phyloP scores from a whole-genome alignment of 495 filamentous ascomycete species.

The Xylaria curta region DNA sequence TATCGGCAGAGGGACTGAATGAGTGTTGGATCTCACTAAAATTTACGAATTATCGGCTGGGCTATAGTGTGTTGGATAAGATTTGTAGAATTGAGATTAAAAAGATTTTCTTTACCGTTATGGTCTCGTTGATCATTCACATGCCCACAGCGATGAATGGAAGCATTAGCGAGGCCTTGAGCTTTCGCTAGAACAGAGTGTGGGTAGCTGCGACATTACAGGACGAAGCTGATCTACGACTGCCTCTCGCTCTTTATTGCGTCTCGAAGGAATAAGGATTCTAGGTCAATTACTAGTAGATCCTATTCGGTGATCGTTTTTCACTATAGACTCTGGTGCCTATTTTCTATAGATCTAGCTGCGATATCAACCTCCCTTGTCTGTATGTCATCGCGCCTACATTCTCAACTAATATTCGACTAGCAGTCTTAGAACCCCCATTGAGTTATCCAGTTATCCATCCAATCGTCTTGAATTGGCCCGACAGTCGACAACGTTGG shows the following conservation, averaged over 20 bases:
- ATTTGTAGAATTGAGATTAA: background rate
- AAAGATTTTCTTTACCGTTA: too few species aligned
- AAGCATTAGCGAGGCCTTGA: too few species aligned
- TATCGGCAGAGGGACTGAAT: slow-evolving; percentile 5
- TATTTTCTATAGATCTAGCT: background rate
- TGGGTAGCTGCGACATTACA: too few species aligned
- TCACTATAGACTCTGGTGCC: too few species aligned
- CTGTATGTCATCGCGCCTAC: background rate
- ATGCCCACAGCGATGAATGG: too few species aligned
- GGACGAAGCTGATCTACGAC: too few species aligned
- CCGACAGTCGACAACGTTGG: slow-evolving; percentile 2
- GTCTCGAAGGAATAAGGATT: too few species aligned
- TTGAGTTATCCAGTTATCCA: slow-evolving; percentile 24
- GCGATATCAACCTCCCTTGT: background rate
- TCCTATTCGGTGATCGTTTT: background rate
- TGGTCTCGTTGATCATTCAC: too few species aligned
- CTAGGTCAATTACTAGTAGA: too few species aligned
- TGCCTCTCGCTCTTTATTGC: too few species aligned
- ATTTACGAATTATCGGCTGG: background rate
- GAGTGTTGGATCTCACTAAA: background rate
- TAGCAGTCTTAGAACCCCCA: slow-evolving; percentile 11
- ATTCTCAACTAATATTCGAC: background rate
- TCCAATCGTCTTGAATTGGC: background rate
- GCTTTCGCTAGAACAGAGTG: too few species aligned
- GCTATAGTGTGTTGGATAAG: background rate